Evolutionary conservation across 31 red algal species (phyloP), one percentile per base, ranked within the genome.

Genomic region (Asparagopsis taxiformis): DNA sequence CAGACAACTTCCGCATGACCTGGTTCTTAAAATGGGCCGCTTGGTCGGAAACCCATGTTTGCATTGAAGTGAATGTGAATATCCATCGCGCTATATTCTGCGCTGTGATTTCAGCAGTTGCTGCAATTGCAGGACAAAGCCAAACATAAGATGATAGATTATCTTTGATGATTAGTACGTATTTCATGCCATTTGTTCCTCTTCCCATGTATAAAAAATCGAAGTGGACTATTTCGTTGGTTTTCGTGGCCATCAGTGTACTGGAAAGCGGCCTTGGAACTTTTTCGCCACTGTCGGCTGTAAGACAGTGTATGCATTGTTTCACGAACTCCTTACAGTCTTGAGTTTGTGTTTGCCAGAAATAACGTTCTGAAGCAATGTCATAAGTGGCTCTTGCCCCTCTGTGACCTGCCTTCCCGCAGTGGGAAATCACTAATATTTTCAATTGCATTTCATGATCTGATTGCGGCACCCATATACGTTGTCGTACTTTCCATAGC

Each of bases 131-230:
- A 46, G 41, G 41, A 9, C 41, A 9, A 6, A 46, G 41, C 41
- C 41, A 46, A 9, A 9, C 13, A 46, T 46, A 13, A 13, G 8
- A 9, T 9, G 41, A 46, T 9, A 46, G 41, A 46, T 13, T 9
- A 13, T 46, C 41, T 13, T 46, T 46, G 41, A 46, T 46, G 13
- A 46, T 46, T 9, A 13, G 41, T 9, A 46, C 41, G 41, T 9
- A 46, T 46, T 46, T 9, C 41, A 9, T 9, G 8, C 41, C 41
- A 9, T 46, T 13, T 46, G 41, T 9, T 9, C 41, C 41, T 13
- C 41, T 46, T 46, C 41, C 41, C 41, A 46, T 46, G 41, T 46
- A 46, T 46, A 46, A 13, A 13, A 46, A 46, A 46, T 46, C 41
- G 41, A 46, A 46, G 8, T 46, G 41, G 41, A 46, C 41, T 6